phyloP scores from a whole-genome alignment of 495 filamentous ascomycete genomes.

The Talaromyces proteolyticus region DNA sequence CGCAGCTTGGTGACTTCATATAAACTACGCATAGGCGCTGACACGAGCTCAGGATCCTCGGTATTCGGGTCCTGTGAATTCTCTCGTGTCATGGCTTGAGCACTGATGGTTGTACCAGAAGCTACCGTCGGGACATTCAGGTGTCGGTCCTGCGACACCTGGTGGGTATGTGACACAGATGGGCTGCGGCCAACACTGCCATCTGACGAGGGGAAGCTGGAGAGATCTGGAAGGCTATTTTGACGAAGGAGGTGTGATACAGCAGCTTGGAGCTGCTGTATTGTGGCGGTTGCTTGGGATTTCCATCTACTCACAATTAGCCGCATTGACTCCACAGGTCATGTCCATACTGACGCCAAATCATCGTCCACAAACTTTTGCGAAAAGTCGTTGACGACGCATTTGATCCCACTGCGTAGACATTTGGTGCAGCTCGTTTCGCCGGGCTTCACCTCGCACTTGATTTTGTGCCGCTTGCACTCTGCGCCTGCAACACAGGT shows the following conservation, averaged over 20 bases:
- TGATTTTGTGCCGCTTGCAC: slow-evolving; percentile 44
- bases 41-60: slow-evolving; percentile 41
- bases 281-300: slow-evolving; percentile 30
- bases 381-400: slow-evolving; percentile 43
- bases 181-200: slow-evolving; percentile 24
- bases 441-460: slow-evolving; percentile 37
- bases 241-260: slow-evolving; percentile 39
- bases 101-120: not conserved
- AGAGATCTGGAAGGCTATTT: slow-evolving; percentile 31
- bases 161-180: slow-evolving; percentile 19
- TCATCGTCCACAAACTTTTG: slow-evolving; percentile 46
- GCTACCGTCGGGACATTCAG: slow-evolving; percentile 20
- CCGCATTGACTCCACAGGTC: not conserved
- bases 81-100: slow-evolving; percentile 39
- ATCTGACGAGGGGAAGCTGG: slow-evolving; percentile 28
- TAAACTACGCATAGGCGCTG: slow-evolving; percentile 53
- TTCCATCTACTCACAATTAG: slow-evolving; percentile 31
- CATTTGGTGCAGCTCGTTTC: slow-evolving; percentile 40
- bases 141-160: slow-evolving; percentile 21
- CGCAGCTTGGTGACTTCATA: slow-evolving; percentile 56
- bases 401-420: slow-evolving; percentile 40
- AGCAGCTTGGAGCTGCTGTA: slow-evolving; percentile 37
- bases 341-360: slow-evolving; percentile 26
- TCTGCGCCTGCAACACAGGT: slow-evolving; percentile 32
- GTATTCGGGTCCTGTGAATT: slow-evolving; percentile 45